Percentiles rank a stretch among this genome's conserved stretches.
These are phyloP conservation scores for Geotrichum klebahnii DNA, from an alignment of 1,139 yeast species.

Conservation along the genomic window DNA sequence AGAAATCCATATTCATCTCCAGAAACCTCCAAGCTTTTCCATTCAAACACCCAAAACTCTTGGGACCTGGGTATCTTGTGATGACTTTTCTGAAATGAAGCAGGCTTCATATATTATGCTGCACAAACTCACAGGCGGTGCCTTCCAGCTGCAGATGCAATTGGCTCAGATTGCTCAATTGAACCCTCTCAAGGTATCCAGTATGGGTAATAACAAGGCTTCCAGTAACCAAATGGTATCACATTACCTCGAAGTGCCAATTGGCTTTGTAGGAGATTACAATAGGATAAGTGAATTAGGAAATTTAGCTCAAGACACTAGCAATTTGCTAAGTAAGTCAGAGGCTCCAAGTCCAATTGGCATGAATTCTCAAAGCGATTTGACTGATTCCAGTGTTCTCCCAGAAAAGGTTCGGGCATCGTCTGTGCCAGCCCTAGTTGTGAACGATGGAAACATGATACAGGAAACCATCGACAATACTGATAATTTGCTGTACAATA, in stretches of 20 bases:
- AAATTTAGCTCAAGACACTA: background rate
- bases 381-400: background rate
- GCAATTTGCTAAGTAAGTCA: background rate
- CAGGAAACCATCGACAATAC: background rate
- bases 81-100: conserved; percentile 34
- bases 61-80: conserved; percentile 30
- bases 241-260: conserved; percentile 2
- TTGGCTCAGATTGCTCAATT: conserved; percentile 27
- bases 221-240: conserved; percentile 23
- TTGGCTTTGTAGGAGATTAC: background rate
- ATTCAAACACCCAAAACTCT: conserved; percentile 25
- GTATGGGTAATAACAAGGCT: background rate
- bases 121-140: conserved; percentile 33
- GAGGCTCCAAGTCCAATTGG: conserved; percentile 1
- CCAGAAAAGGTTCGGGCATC: background rate
- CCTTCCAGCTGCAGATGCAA: conserved; percentile 25
- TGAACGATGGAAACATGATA: background rate
- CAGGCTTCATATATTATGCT: conserved; percentile 30
- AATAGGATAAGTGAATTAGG: background rate
- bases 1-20: conserved; percentile 27
- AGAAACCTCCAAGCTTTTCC: conserved; percentile 29
- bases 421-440: background rate
- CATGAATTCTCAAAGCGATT: background rate
- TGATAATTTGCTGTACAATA: background rate
- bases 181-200: conserved; percentile 25